A percentile compares a stretch with the other conserved stretches of the same genome.
These are phyloP conservation scores for Yarrowia alimentaria DNA, from an alignment of 805 yeast species.

Conservation along the genomic window DNA sequence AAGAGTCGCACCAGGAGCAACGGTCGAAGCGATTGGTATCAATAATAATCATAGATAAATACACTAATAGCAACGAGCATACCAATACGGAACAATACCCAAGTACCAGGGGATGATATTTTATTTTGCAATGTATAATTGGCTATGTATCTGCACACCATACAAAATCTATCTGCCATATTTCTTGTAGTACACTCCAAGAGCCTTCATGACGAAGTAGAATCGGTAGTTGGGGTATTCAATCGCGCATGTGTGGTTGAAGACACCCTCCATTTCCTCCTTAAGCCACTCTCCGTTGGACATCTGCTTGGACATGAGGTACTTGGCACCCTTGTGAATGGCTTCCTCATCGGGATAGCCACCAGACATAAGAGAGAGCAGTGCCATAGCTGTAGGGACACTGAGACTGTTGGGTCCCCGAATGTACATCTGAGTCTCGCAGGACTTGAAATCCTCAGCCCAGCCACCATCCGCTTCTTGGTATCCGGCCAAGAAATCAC, in stretches of 20 bases:
- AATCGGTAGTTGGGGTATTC: constrained; percentile 94
- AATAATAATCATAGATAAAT: too few species aligned
- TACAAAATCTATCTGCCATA: constrained; percentile 27
- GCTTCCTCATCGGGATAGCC: constrained; percentile 69
- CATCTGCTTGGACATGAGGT: constrained; percentile 65
- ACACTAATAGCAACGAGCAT: too few species aligned
- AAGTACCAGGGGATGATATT: too few species aligned
- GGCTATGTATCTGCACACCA: too few species aligned
- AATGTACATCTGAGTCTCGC: constrained; percentile 77
- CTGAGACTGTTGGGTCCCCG: constrained; percentile 60
- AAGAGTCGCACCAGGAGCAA: not conserved
- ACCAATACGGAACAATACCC: too few species aligned
- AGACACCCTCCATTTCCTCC: constrained; percentile 91
- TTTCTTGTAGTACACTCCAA: constrained; percentile 60
- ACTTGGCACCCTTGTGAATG: constrained; percentile 58
- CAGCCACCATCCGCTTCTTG: constrained; percentile 94
- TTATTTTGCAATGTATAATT: too few species aligned
- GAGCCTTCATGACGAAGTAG: constrained; percentile 86
- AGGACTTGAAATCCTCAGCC: constrained; percentile 92
- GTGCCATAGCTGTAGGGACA: constrained; percentile 92
- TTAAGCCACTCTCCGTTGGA: constrained; percentile 79
- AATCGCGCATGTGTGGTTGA: constrained; percentile 90
- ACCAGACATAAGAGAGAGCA: constrained; percentile 77
- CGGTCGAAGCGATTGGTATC: not conserved
- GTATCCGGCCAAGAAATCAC: constrained; percentile 74